These are phyloP conservation scores for Noccaea bulbosa DNA, from an alignment of 345 rosid species.

Conservation along the genomic window DNA sequence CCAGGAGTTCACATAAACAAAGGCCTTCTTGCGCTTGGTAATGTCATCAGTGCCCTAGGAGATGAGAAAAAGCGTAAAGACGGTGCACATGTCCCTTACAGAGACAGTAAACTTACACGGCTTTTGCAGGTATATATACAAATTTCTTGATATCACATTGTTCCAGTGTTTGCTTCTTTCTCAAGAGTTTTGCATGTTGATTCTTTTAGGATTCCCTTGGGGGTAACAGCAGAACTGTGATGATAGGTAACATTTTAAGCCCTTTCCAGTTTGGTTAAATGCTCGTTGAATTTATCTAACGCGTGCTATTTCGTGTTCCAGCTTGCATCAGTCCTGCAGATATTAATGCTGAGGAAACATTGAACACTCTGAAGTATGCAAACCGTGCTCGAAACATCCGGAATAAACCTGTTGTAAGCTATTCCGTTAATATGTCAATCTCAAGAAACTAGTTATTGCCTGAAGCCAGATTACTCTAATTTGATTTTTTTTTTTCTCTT, in stretches of 20 bases:
- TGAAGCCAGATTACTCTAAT: constrained; percentile 6
- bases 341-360: constrained; percentile 97
- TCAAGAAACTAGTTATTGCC: neutral
- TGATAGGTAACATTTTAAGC: constrained; percentile 74
- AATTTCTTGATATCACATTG: neutral
- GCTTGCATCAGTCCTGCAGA: constrained; percentile 99
- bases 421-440: constrained; percentile 19
- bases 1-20: constrained; percentile 95
- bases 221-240: constrained; percentile 97
- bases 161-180: constrained; percentile 9
- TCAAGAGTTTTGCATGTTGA: constrained; percentile 9
- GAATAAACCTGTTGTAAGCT: constrained; percentile 96
- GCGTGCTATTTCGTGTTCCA: constrained; percentile 41
- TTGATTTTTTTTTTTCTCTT: neutral
- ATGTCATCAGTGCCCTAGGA: constrained; percentile 98
- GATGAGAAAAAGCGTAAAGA: constrained; percentile 98
- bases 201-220: constrained; percentile 91
- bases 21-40: constrained; percentile 99
- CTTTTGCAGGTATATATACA: constrained; percentile 76
- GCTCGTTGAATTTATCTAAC: neutral
- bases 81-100: constrained; percentile 89
- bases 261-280: constrained; percentile 4
- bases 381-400: constrained; percentile 98
- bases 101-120: constrained; percentile 98
- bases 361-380: constrained; percentile 95